phyloP scores from a whole-genome alignment of 768 basidiomycete genomes.

The Tylopilus plumbeoviolaceoides region DNA sequence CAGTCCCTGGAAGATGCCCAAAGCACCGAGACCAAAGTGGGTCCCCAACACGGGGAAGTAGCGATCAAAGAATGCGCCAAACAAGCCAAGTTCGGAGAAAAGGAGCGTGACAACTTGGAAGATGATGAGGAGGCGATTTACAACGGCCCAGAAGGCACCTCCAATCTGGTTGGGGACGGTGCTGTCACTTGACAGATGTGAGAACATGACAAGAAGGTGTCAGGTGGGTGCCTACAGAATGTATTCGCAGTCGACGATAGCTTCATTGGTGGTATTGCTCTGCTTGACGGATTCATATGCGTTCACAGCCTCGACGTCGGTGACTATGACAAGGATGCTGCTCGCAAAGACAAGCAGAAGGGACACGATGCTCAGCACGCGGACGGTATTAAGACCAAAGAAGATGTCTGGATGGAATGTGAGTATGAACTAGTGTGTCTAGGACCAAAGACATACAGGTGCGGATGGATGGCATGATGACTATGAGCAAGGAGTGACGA shows the following conservation, averaged over 20 bases:
- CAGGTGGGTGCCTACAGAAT: slow-evolving; percentile 52
- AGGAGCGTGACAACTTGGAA: slow-evolving; percentile 79
- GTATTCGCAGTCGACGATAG: slow-evolving; percentile 63
- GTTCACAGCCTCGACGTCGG: slow-evolving; percentile 75
- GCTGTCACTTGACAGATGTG: slow-evolving; percentile 46
- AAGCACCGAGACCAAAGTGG: slow-evolving; percentile 79
- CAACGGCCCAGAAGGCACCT: slow-evolving; percentile 87
- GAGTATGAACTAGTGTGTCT: not conserved
- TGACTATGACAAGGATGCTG: slow-evolving; percentile 69
- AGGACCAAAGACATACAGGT: slow-evolving; percentile 38
- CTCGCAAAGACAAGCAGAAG: slow-evolving; percentile 78
- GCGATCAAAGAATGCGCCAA: slow-evolving; percentile 69
- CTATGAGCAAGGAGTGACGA: slow-evolving; percentile 12
- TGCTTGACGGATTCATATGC: slow-evolving; percentile 45
- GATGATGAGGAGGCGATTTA: slow-evolving; percentile 84
- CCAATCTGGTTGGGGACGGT: slow-evolving; percentile 91
- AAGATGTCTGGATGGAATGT: slow-evolving; percentile 45
- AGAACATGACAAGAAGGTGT: not conserved
- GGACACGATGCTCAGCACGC: slow-evolving; percentile 73
- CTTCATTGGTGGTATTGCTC: slow-evolving; percentile 27
- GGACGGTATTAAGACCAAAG: slow-evolving; percentile 75
- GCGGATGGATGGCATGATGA: slow-evolving; percentile 32
- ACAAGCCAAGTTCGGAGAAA: slow-evolving; percentile 81
- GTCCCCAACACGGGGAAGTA: slow-evolving; percentile 86
- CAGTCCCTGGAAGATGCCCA: slow-evolving; percentile 87